These are phyloP conservation scores for Lepidium africanum DNA, from an alignment of 345 rosid genomes.

Conservation along the genomic window DNA sequence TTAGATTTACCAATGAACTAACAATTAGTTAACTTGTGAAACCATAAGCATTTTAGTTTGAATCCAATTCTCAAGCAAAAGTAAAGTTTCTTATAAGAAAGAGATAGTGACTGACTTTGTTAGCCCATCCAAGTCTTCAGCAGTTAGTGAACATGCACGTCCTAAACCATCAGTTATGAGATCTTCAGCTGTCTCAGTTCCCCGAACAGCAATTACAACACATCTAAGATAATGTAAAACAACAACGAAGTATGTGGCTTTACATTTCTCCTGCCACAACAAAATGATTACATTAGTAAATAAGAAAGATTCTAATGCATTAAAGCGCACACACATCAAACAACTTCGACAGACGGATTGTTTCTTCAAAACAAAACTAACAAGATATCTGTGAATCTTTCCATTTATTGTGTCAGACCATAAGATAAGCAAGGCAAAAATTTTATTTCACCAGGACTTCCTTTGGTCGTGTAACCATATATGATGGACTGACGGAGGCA, in stretches of 20 bases:
- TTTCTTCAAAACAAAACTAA: neutral
- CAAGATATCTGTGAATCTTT: neutral
- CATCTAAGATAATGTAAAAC: slow-evolving; percentile 65
- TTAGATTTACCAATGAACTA: neutral
- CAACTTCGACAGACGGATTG: neutral
- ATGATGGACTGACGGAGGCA: neutral
- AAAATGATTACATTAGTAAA: neutral
- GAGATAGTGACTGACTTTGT: slow-evolving; percentile 42
- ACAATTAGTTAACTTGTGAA: neutral
- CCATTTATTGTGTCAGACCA: neutral
- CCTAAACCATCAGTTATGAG: slow-evolving; percentile 94
- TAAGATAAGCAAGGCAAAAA: neutral
- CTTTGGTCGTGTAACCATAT: neutral
- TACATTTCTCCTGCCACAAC: slow-evolving; percentile 53
- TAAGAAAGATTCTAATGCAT: neutral
- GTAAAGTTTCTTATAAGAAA: neutral
- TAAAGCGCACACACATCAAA: neutral
- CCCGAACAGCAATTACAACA: slow-evolving; percentile 77
- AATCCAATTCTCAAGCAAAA: neutral
- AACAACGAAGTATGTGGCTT: slow-evolving; percentile 85
- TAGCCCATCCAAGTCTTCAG: slow-evolving; percentile 71
- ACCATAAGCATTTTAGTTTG: neutral
- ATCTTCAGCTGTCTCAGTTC: slow-evolving; percentile 96
- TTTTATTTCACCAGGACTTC: neutral
- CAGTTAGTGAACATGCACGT: slow-evolving; percentile 50